Base-by-base conservation (phyloP, 805 yeast genomes). In the Cyberlindnera meyerae region DNA sequence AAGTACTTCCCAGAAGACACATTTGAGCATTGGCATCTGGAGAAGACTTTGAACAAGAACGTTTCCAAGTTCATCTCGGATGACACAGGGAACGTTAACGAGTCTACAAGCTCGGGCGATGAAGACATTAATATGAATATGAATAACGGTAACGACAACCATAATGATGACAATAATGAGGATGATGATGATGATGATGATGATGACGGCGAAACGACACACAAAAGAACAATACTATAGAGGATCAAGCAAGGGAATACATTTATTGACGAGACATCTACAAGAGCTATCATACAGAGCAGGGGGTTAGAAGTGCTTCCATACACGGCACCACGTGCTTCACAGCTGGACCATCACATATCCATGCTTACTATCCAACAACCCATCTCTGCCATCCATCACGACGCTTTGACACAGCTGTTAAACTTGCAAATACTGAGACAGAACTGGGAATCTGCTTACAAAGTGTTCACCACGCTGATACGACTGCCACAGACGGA, bases 361-460 rank as follows among this genome's bases (percentile, higher is more conserved):
- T 20, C 7, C 8, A 12, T 17, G 13, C 33, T 33, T 12, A 15
- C 37, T 3, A 33, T 9, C 6, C 27, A 11, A 24, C 17, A 36
- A 11, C 21, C 48, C 2, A 37, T 40, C 21, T 20, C 28, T 5
- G 34, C 17, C 11, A 36, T 44, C 6, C 55, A 53, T 12, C 26
- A 11, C 4, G 18, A 24, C 2, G 15, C 40, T 1, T 24, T 54
- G 6, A 16, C 29, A 4, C 35, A 39, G 15, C 21, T 54, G 4
- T 52, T 82, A 24, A 80, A 78, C 44, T 27, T 72, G 9, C 65
- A 66, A 38, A 52, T 82, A 4, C 48, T 72, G 28, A 57, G 66
- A 25, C 51, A 61, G 21, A 67, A 77, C 8, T 82, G 87, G 87
- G 47, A 53, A 6, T 30, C 63, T 12, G 82, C 84, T 0, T 77